A percentile compares a stretch with the other conserved stretches of the same genome.
These are phyloP conservation scores for Rhizopogon sp. DNA, from an alignment of 768 basidiomycete species.

Conservation along the genomic window DNA sequence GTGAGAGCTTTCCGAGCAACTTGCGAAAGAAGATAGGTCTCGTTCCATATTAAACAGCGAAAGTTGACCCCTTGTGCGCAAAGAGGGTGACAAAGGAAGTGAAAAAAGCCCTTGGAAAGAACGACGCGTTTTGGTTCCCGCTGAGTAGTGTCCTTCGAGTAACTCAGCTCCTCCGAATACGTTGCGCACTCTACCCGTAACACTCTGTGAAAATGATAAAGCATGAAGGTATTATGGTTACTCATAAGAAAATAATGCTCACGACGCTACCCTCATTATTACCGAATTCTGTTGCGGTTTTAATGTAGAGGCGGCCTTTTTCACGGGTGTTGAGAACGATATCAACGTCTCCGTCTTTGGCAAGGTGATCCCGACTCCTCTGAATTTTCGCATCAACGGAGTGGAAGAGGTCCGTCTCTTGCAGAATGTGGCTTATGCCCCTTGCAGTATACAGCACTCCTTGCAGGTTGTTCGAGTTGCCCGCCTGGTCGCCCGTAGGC, in stretches of 20 bases:
- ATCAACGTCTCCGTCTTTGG: slow-evolving; percentile 63
- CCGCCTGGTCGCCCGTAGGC: slow-evolving; percentile 9
- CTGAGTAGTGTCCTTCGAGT: slow-evolving; percentile 74
- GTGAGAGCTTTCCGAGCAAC: slow-evolving; percentile 58
- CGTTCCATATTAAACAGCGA: slow-evolving; percentile 69
- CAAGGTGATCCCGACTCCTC: slow-evolving; percentile 46
- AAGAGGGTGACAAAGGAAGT: slow-evolving; percentile 53
- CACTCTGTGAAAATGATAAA: slow-evolving; percentile 41
- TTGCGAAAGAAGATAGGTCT: slow-evolving; percentile 77
- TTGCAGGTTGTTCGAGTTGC: slow-evolving; percentile 38
- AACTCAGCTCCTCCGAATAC: slow-evolving; percentile 90
- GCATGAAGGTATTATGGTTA: not conserved
- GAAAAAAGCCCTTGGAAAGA: slow-evolving; percentile 71
- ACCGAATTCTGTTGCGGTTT: slow-evolving; percentile 86
- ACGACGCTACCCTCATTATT: slow-evolving; percentile 94
- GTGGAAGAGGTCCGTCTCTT: slow-evolving; percentile 75
- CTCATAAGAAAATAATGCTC: slow-evolving; percentile 27
- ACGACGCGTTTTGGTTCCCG: slow-evolving; percentile 83
- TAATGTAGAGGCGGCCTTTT: slow-evolving; percentile 68
- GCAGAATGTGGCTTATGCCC: slow-evolving; percentile 57
- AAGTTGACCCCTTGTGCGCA: slow-evolving; percentile 68
- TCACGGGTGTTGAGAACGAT: slow-evolving; percentile 77
- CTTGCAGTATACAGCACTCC: slow-evolving; percentile 68
- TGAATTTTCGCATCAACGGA: slow-evolving; percentile 62
- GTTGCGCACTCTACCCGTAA: slow-evolving; percentile 79